Percentiles rank a stretch among this genome's conserved stretches.
Evolutionary conservation across 805 yeast genomes (phyloP).

Genomic region (Myxozyma geophila): DNA sequence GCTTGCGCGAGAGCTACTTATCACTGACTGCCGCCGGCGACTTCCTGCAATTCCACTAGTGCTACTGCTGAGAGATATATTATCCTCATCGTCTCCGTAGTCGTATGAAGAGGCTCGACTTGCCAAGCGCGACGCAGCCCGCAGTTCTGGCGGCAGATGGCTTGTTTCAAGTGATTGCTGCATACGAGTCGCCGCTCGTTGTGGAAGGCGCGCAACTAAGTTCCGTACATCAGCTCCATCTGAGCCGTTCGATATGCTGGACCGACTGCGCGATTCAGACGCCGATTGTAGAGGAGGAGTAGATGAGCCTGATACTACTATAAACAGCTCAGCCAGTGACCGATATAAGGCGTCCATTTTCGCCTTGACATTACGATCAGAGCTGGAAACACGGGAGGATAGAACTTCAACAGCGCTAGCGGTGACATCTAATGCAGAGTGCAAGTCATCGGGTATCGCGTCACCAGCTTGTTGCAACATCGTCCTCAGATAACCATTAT

Average conservation of each 20-base stretch:
- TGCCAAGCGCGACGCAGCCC: conserved; percentile 31
- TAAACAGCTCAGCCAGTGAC: conserved; percentile 20
- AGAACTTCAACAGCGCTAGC: conserved; percentile 2
- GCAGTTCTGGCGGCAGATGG: conserved; percentile 23
- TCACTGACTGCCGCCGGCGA: background rate
- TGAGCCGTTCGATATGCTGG: background rate
- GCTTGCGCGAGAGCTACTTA: background rate
- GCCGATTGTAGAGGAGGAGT: background rate
- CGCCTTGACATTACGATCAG: conserved; percentile 2
- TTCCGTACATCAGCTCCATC: background rate
- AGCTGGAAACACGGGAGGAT: background rate
- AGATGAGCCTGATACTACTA: conserved; percentile 3
- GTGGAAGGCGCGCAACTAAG: conserved; percentile 23
- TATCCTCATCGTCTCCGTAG: conserved; percentile 4
- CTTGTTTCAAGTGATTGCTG: conserved; percentile 25
- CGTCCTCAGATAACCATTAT: conserved; percentile 5
- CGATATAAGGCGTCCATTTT: conserved; percentile 26
- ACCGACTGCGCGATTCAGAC: background rate
- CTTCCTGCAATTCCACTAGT: background rate
- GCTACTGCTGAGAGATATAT: background rate
- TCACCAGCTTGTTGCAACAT: conserved; percentile 6
- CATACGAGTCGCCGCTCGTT: conserved; percentile 33
- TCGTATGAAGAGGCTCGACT: conserved; percentile 5
- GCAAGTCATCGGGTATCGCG: conserved; percentile 1
- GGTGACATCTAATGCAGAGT: conserved; percentile 2